phyloP scores from a whole-genome alignment of 2,329 filamentous ascomycete species.

The Xylaria sp. region DNA sequence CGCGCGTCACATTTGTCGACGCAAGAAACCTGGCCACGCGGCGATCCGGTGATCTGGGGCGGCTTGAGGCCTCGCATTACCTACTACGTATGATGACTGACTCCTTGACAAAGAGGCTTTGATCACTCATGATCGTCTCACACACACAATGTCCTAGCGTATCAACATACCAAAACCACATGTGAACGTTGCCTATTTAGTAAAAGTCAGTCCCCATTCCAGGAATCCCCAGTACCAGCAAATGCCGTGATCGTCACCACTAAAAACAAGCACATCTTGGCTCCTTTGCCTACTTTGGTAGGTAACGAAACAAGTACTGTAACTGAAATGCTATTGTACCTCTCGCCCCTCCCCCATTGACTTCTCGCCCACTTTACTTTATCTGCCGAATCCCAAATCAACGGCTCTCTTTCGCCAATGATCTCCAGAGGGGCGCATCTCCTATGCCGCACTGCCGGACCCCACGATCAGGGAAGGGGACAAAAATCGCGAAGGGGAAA shows the following conservation, averaged over 20 bases:
- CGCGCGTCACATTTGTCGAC: conserved; percentile 1
- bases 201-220: not conserved
- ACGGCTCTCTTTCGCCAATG: conserved; percentile 8
- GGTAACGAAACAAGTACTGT: not conserved
- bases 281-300: not conserved
- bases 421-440: conserved; percentile 4
- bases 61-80: not conserved
- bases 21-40: not conserved
- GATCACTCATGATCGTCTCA: no score
- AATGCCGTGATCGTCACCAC: not conserved
- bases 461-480: not conserved
- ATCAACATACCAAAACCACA: not conserved
- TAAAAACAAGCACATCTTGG: not conserved
- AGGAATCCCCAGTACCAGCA: not conserved
- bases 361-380: not conserved
- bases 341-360: not conserved
- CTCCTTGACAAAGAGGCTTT: no score
- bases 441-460: conserved; percentile 5
- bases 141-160: conserved; percentile 3
- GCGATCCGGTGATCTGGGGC: not conserved
- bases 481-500: not conserved
- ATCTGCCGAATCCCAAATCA: conserved; percentile 14
- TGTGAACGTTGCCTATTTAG: not conserved
- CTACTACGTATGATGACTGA: no score
- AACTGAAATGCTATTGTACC: no score